Base-by-base conservation (phyloP, 2,329 filamentous ascomycete species). In the Alternaria metachromatica region DNA sequence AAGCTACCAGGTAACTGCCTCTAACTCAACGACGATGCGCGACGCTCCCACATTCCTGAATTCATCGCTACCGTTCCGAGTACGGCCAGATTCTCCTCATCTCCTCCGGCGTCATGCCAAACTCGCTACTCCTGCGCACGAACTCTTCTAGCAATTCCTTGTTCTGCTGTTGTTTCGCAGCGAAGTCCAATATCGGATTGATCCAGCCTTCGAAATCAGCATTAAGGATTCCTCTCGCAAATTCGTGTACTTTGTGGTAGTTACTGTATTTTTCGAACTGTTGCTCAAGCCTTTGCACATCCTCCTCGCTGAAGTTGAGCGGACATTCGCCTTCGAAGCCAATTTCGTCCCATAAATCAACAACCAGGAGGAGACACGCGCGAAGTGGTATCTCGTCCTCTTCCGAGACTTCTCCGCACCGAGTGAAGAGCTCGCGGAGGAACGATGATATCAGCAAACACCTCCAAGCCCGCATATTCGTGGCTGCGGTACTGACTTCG, bases 201-300 rank as follows among this genome's bases (percentile, higher is more conserved):
- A 80, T 68, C 77, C 78, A 82, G 11, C 78, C 78, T 50, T 81
- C 78, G 0, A 69, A 68, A 69, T 81, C 79, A 0, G 78, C 78
- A 55, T 66, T 64, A 4, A 81, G 67, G 51, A 65, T 66, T 45
- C 76, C 68, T 55, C 66, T 58, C 5, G 72, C 78, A 30, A 78
- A 41, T 48, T 74, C 67, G 21, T 73, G 72, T 30, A 76, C 51
- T 15, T 67, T 51, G 55, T 78, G 62, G 67, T 68, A 77, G 23
- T 67, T 68, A 44, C 72, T 62, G 50, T 80, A 80, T 23, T 75
- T 59, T n/a, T 68, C 48, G 60, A 79, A 80, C 25, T 78, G 65
- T 8, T 66, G 66, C n/a, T 75, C 56, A 44, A 77, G 73, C 37
- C 23, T 55, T 49, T 67, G n/a, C 20, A 78, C 46, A n/a, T 80